Evolutionary conservation across 768 basidiomycete species (phyloP).

Genomic region (Xerocomus potaroensis): DNA sequence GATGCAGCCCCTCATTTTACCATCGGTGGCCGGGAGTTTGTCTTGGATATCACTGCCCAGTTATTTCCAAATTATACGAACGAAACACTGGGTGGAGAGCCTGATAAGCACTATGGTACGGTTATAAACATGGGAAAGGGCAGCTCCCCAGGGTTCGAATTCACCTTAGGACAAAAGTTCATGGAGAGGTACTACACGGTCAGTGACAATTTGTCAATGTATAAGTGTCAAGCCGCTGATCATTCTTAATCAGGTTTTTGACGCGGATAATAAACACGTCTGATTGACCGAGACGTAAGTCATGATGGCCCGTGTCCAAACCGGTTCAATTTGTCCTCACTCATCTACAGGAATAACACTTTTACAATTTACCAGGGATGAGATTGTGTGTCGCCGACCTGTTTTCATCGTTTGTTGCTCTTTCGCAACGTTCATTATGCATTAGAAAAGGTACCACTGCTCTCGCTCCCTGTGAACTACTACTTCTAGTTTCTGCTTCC

Average conservation of each 20-base stretch:
- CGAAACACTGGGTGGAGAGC: conserved; percentile 4
- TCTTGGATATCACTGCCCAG: conserved; percentile 14
- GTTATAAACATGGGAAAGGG: not conserved
- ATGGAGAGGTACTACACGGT: conserved; percentile 17
- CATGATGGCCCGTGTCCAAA: not conserved
- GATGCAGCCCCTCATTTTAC: conserved; percentile 13
- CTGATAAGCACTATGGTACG: conserved; percentile 10
- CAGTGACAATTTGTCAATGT: not conserved
- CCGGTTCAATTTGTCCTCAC: not conserved
- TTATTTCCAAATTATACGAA: conserved; percentile 10
- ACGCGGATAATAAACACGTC: conserved; percentile 9
- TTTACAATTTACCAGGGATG: conserved; percentile 7
- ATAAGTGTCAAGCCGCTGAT: not conserved
- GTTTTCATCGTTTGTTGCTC: no score
- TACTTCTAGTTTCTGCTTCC: no score
- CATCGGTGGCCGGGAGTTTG: conserved; percentile 3
- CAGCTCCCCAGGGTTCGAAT: conserved; percentile 10
- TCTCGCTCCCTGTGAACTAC: no score
- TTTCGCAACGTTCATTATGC: no score
- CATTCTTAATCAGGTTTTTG: conserved; percentile 9
- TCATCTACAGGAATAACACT: conserved; percentile 17
- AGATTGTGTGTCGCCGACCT: no score
- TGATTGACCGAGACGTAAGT: conserved; percentile 22
- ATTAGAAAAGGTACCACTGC: no score
- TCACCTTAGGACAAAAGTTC: conserved; percentile 16